Conservation (phyloP, 2,329 filamentous ascomycete species). For the Ploettnerulaceae sp. region DNA sequence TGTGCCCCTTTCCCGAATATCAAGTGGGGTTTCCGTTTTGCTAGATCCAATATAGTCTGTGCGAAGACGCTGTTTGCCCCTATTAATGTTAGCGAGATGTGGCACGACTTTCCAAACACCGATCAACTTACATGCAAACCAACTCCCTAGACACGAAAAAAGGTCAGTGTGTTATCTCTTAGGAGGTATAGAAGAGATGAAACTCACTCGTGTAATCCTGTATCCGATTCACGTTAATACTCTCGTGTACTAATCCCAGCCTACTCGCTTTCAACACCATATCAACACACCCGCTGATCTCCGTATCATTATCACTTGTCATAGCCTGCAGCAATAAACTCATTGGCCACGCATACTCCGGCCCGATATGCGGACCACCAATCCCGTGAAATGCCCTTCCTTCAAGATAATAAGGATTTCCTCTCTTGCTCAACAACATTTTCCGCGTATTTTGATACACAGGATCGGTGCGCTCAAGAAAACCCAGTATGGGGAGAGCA, state of each 20-base stretch:
- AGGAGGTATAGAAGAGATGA: background rate
- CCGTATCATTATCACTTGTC: constrained; percentile 76
- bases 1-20: constrained; percentile 65
- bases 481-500: constrained; percentile 73
- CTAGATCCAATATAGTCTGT: constrained; percentile 84
- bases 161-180: background rate
- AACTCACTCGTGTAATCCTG: constrained; percentile 63
- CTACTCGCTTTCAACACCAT: constrained; percentile 70
- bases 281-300: constrained; percentile 70
- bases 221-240: constrained; percentile 71
- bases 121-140: constrained; percentile 69
- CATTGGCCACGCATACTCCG: constrained; percentile 97
- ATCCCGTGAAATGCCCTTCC: constrained; percentile 80
- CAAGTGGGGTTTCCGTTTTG: constrained; percentile 80
- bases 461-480: constrained; percentile 57
- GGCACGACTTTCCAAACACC: background rate
- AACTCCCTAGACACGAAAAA: constrained; percentile 50
- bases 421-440: constrained; percentile 44
- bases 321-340: constrained; percentile 85
- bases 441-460: constrained; percentile 85
- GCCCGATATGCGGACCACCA: constrained; percentile 78
- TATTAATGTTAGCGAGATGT: constrained; percentile 18
- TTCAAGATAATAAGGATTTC: constrained; percentile 82
- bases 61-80: constrained; percentile 96
- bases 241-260: constrained; percentile 86